Base-by-base conservation (phyloP, 2,329 filamentous ascomycete species). In the Colletotrichum eremochloae region DNA sequence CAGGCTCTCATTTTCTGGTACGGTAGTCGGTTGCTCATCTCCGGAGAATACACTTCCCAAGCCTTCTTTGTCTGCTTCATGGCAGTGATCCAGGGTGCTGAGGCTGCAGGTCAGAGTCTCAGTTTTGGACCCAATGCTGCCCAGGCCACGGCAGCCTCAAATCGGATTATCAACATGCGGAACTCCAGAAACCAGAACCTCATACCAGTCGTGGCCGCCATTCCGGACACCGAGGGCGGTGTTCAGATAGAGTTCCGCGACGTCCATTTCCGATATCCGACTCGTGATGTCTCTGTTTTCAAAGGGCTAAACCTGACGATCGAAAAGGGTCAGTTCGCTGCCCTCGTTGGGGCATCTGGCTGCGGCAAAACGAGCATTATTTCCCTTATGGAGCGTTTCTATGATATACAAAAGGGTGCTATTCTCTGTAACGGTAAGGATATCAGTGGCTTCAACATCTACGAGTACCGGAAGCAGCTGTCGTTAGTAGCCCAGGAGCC, bases 401-500 rank as follows among this genome's bases (percentile, higher is more conserved):
- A 96, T 79, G 89, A 93, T 52, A 82, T 90, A 0, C 84, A 88
- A 20, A 83, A 86, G 14, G 94, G 94, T 7, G 82, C 84, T 6
- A 91, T 96, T 66, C 83, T 91, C 0, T 88, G 90, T 78, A 91
- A 93, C 78, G 89, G 86, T 6, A 83, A 84, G 63, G 86, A 92
- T 75, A 89, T 95, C 55, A 79, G 83, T 1, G 78, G 84, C 1
- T 79, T 94, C 64, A 88, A 91, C 67, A 85, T 92, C 0, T 86
- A 86, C 72, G 82, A 86, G 24, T 94, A 94, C 78, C 88, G 93
- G 52, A 85, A 86, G 68, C 82, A 89, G 46, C 84, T 95, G 15
- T 91, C 92, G 1, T 86, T 95, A 0, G 93, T 95, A 0, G 90
- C 92, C 4, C 93, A 95, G 80, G 93, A 95, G 78, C 87, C 93